Conservation (phyloP, 2,329 filamentous ascomycete genomes). For the Fusarium torreyae region DNA sequence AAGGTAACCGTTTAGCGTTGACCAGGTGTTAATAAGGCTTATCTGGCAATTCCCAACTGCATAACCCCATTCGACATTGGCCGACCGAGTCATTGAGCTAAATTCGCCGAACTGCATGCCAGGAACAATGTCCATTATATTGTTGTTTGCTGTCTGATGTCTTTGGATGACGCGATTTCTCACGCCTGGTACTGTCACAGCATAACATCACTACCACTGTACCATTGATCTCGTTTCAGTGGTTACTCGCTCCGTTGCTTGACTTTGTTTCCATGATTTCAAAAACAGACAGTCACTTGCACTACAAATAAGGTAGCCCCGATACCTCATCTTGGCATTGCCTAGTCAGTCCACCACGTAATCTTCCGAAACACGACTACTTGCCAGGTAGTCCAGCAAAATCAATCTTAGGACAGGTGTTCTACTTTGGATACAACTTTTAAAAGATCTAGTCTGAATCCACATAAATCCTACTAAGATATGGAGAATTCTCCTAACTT, state of each 20-base stretch:
- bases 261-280: neutral
- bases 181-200: neutral
- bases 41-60: neutral
- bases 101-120: conserved; percentile 3
- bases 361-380: conserved; percentile 47
- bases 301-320: conserved; percentile 28
- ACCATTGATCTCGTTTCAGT: no score
- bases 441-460: no score
- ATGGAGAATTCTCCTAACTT: no score
- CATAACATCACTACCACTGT: no score
- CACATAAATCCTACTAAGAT: no score
- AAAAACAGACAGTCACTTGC: conserved; percentile 1
- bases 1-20: neutral
- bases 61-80: conserved; percentile 13
- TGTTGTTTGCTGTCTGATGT: conserved; percentile 19
- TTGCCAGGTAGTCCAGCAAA: neutral
- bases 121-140: conserved; percentile 3
- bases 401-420: no score
- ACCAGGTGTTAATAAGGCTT: neutral
- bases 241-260: no score
- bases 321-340: conserved; percentile 39
- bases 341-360: conserved; percentile 43
- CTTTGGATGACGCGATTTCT: conserved; percentile 11
- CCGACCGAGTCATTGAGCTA: conserved; percentile 21
- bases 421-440: no score